Evolutionary conservation across 2,329 filamentous ascomycete genomes (phyloP).

Genomic region (Magnaporthiopsis poae): DNA sequence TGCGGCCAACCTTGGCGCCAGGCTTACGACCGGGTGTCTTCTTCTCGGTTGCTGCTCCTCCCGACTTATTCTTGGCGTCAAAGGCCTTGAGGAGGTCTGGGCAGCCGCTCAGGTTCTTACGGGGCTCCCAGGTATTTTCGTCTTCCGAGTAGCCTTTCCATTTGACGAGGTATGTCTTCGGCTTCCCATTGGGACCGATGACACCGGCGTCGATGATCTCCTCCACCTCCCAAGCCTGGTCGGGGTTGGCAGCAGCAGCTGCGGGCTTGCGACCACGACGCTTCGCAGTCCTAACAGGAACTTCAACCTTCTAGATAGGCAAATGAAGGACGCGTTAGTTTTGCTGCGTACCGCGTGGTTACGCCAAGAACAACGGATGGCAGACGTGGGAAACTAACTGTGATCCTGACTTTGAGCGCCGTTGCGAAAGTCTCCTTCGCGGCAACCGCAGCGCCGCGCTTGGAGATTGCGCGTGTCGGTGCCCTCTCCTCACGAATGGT

Average conservation of each 20-base stretch:
- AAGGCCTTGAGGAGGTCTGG: slow-evolving; percentile 26
- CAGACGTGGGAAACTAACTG: not conserved
- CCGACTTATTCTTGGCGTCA: slow-evolving; percentile 21
- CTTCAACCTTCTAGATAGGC: not conserved
- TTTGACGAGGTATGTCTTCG: slow-evolving; percentile 37
- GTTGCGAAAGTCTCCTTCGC: slow-evolving; percentile 6
- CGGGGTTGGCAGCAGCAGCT: slow-evolving; percentile 8
- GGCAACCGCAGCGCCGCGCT: slow-evolving; percentile 4
- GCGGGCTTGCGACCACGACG: slow-evolving; percentile 13
- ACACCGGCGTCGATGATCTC: slow-evolving; percentile 28
- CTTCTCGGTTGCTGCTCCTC: slow-evolving; percentile 1
- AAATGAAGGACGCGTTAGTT: not conserved
- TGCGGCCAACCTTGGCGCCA: not conserved
- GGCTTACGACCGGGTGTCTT: not conserved
- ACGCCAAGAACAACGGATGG: too few relatives aligned
- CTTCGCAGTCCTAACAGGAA: slow-evolving; percentile 4
- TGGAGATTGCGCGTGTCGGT: slow-evolving; percentile 1
- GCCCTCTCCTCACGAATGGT: not conserved
- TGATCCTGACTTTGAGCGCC: slow-evolving; percentile 3
- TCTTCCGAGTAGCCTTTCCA: slow-evolving; percentile 38
- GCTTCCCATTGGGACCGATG: not conserved
- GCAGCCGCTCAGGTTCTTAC: slow-evolving; percentile 32
- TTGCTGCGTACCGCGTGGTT: too few relatives aligned
- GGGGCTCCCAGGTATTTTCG: slow-evolving; percentile 46
- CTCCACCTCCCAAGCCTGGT: slow-evolving; percentile 37